Evolutionary conservation across 352 stramenopile genomes (phyloP), one percentile per base, ranked within the genome.

Genomic region (Phytophthora litchii): DNA sequence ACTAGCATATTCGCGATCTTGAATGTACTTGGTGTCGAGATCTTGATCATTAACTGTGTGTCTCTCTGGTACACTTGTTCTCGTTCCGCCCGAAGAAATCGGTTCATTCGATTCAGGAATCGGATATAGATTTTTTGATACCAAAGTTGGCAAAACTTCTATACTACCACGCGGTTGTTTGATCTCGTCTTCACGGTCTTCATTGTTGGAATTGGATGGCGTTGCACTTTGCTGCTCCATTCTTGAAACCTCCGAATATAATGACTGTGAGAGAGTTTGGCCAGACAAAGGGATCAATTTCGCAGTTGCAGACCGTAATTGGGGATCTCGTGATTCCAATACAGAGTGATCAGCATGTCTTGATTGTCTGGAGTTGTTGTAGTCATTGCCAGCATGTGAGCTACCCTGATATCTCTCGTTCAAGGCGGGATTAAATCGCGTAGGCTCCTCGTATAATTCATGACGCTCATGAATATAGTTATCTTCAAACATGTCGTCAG

Each of bases 31-130:
- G 4, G 42, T 12, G 5, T 44, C 17, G 13, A 2, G 31, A 5
- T 4, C 17, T 42, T n/a, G 32, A 34, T 23, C 17, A 48, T 13
- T 14, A 10, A 37, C 27, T 34, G 38, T 48, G 12, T 31, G 14
- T 44, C 14, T 14, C 29, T 36, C 29, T 34, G 29, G 29, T 34
- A 34, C 10, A 7, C 29, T 3, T 36, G 16, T 14, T 21, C 29
- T 58, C 20, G 32, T 31, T 58, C 37, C 34, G 51, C 11, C 27
- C 13, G 44, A 47, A 25, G 27, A 48, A 34, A 64, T 34, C 16
- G 38, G 38, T n/a, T 67, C 60, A 16, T 50, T 60, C n/a, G 11
- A 29, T 31, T 74, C 60, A 13, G 45, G 60, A 42, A 74, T 74
- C 14, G 65, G 10, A 20, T 60, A 57, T 4, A 74, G 31, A 16